A percentile compares a stretch with the other conserved stretches of the same genome.
Conservation (phyloP, 176 grass and related monocot genomes). For the Rhynchospora breviuscula region DNA sequence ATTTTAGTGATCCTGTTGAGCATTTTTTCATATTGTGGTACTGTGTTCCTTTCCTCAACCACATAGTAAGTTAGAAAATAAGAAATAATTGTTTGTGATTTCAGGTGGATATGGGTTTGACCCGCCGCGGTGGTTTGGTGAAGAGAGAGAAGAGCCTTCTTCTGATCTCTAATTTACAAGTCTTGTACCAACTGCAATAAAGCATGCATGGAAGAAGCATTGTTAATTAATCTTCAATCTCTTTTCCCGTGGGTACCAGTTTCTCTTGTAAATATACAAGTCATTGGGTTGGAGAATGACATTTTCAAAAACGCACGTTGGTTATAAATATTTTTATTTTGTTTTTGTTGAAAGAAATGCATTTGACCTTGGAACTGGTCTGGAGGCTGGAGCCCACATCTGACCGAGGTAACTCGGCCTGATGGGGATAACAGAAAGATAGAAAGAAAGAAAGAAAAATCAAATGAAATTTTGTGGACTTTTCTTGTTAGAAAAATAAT, state of each 20-base stretch:
- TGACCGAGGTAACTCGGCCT: too few relatives aligned
- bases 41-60: background rate
- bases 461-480: too few relatives aligned
- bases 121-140: conserved; percentile 81
- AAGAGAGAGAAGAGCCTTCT: conserved; percentile 32
- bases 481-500: background rate
- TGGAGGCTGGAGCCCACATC: too few relatives aligned
- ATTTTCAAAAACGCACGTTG: too few relatives aligned
- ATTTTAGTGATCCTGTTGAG: background rate
- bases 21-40: background rate
- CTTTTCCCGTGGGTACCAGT: background rate
- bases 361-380: too few relatives aligned
- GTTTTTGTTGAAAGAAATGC: too few relatives aligned
- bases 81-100: background rate
- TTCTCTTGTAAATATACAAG: background rate
- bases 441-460: too few relatives aligned
- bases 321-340: too few relatives aligned
- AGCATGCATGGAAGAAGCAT: conserved; percentile 4
- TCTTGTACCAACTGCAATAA: background rate
- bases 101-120: conserved; percentile 79
- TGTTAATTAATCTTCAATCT: background rate
- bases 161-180: background rate
- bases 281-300: background rate
- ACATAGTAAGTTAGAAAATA: background rate
- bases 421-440: too few relatives aligned